Evolutionary conservation across 768 basidiomycete species (phyloP).

Genomic region (Russula ochroleuca): DNA sequence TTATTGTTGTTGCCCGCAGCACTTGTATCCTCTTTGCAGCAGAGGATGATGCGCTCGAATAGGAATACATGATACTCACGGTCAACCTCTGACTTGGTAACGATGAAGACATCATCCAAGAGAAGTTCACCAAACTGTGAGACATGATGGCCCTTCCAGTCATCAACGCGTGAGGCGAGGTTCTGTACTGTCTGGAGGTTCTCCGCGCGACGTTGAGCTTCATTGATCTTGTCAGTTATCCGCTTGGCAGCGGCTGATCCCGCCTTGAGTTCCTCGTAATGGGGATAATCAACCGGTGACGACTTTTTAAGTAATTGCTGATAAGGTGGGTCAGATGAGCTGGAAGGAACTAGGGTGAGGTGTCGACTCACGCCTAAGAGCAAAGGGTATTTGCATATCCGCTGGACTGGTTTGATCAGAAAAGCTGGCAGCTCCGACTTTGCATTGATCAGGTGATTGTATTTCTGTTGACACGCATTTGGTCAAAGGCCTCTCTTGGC

Average conservation of each 20-base stretch:
- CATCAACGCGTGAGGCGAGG: constrained; percentile 81
- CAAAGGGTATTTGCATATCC: constrained; percentile 97
- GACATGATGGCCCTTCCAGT: constrained; percentile 98
- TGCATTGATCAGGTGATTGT: constrained; percentile 82
- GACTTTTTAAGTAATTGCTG: constrained; percentile 77
- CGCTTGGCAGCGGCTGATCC: constrained; percentile 87
- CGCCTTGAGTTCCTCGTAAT: constrained; percentile 74
- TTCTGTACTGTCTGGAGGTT: constrained; percentile 88
- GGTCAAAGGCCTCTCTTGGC: constrained; percentile 22
- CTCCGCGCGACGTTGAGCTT: constrained; percentile 86
- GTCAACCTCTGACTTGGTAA: constrained; percentile 94
- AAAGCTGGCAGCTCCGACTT: constrained; percentile 93
- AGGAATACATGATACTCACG: constrained; percentile 98
- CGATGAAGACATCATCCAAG: constrained; percentile 91
- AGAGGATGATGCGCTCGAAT: constrained; percentile 97
- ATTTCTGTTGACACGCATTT: constrained; percentile 45
- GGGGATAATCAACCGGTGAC: constrained; percentile 55
- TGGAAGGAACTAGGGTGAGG: constrained; percentile 16
- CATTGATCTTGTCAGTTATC: constrained; percentile 94
- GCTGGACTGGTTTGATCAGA: constrained; percentile 97
- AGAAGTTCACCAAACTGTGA: constrained; percentile 91
- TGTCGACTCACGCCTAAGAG: constrained; percentile 71
- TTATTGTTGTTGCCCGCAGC: constrained; percentile 44
- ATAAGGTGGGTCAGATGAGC: constrained; percentile 18
- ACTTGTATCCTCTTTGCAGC: constrained; percentile 85